Base-by-base conservation (phyloP, 139 green algal genomes). In the Trebouxia sp. region DNA sequence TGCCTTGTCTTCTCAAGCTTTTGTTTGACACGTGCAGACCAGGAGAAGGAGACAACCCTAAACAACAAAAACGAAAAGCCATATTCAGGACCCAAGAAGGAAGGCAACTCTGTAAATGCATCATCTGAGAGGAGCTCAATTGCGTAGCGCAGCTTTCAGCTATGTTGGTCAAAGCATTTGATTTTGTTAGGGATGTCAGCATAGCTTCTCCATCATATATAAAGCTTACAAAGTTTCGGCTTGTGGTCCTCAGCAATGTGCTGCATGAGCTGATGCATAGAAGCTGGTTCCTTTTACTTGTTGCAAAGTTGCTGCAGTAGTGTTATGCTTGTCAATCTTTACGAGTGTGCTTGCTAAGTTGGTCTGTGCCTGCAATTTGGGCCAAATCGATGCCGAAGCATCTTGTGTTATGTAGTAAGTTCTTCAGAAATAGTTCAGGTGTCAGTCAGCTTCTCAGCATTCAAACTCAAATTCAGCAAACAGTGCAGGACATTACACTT, bases 31-130 rank as follows among this genome's bases (percentile, higher is more conserved):
- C 12, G 10, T 45, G 62, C 62, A 72, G 62, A 72, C 24, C 62
- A 72, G 26, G 62, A 72, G 3, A 72, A 72, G 32, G 62, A 72
- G 35, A 45, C 62, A 72, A 72, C 35, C n/a, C 20, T 45, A 15
- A 72, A 43, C 32, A 72, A 66, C 55, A 66, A 66, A 28, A 12
- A 66, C n/a, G n/a, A 66, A 28, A 66, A 66, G 20, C 35, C 62
- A 72, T 72, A 72, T 22, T 72, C 62, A 72, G 62, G 62, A 12
- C 14, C n/a, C 35, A 72, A 43, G 35, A 72, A 72, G 28, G 62
- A 72, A 22, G 62, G 62, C 32, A 72, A 72, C 35, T 45, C 62
- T 72, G 62, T 72, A 5, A 72, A 45, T 72, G 32, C 32, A 26
- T 30, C 14, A 45, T 42, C 62, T 30, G 62, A 72, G 20, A 17